Conservation (phyloP, 257 asterid species). For the Cordia subcordata region DNA sequence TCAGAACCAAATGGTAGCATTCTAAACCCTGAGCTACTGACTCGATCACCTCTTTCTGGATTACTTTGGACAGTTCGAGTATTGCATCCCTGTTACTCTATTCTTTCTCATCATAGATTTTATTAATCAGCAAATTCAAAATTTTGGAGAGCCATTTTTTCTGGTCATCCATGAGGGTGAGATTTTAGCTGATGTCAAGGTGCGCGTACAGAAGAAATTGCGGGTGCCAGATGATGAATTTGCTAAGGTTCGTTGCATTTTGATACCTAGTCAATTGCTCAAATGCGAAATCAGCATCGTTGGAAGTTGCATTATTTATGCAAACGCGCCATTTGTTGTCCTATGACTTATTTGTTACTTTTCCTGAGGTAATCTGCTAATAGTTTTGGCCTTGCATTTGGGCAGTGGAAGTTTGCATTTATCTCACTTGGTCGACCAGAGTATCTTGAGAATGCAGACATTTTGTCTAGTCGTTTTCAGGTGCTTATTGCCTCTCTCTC, state of each 20-base stretch:
- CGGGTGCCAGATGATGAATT: slow-evolving; percentile 52
- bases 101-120: slow-evolving; percentile 11
- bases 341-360: neutral
- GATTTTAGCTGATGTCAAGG: slow-evolving; percentile 39
- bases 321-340: neutral
- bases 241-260: slow-evolving; percentile 28
- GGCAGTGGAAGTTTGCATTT: slow-evolving; percentile 64
- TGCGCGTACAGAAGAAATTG: slow-evolving; percentile 47
- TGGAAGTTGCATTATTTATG: neutral
- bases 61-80: too few relatives aligned
- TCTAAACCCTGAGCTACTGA: slow-evolving; percentile 11
- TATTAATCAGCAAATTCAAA: slow-evolving; percentile 38
- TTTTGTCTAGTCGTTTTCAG: slow-evolving; percentile 49
- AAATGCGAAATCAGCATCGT: neutral
- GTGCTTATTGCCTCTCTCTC: slow-evolving; percentile 17
- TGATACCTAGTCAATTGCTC: neutral
- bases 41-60: neutral
- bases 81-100: neutral
- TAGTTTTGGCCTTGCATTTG: slow-evolving; percentile 4
- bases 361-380: too few relatives aligned
- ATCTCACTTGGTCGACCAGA: slow-evolving; percentile 43
- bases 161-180: slow-evolving; percentile 47
- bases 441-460: slow-evolving; percentile 51
- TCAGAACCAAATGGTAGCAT: slow-evolving; percentile 44
- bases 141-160: slow-evolving; percentile 60